These are phyloP conservation scores for Cornus florida DNA, from an alignment of 148 eudicot genomes.

Conservation along the genomic window DNA sequence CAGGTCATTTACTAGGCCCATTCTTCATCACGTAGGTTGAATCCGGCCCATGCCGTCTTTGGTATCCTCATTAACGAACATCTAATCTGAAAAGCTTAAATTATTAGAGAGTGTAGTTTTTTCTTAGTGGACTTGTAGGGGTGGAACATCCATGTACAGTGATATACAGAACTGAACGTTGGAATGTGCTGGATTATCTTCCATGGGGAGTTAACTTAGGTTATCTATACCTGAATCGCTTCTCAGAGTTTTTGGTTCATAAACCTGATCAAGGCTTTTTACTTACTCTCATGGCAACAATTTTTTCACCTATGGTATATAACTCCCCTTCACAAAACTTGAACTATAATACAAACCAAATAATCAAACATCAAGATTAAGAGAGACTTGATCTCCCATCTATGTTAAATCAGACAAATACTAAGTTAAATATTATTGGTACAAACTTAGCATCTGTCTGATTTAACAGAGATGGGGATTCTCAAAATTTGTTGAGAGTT, in stretches of 20 bases:
- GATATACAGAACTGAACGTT: too few species aligned
- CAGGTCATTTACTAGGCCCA: too few species aligned
- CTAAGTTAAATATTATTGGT: too few species aligned
- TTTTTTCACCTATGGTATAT: slow-evolving; percentile 39
- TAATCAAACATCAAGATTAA: neutral
- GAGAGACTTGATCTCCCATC: too few species aligned
- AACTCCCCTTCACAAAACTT: neutral
- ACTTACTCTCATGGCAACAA: slow-evolving; percentile 16
- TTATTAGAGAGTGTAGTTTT: too few species aligned
- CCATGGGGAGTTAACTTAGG: slow-evolving; percentile 2
- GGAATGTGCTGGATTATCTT: neutral
- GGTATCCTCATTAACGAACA: too few species aligned
- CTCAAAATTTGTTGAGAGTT: slow-evolving; percentile 43
- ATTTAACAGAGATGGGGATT: slow-evolving; percentile 39
- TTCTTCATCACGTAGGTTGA: too few species aligned
- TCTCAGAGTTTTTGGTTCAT: slow-evolving; percentile 36
- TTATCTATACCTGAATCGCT: slow-evolving; percentile 22
- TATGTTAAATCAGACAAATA: too few species aligned
- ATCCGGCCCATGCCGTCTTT: too few species aligned
- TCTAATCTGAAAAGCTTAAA: too few species aligned
- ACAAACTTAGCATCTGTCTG: neutral
- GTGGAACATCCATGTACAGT: slow-evolving; percentile 19
- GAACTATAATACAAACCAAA: too few species aligned
- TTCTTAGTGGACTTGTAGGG: neutral
- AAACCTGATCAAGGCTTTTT: slow-evolving; percentile 36